Percentiles rank a stretch among this genome's conserved stretches.
phyloP scores from a whole-genome alignment of 345 rosid genomes.

The Brassica rapa region DNA sequence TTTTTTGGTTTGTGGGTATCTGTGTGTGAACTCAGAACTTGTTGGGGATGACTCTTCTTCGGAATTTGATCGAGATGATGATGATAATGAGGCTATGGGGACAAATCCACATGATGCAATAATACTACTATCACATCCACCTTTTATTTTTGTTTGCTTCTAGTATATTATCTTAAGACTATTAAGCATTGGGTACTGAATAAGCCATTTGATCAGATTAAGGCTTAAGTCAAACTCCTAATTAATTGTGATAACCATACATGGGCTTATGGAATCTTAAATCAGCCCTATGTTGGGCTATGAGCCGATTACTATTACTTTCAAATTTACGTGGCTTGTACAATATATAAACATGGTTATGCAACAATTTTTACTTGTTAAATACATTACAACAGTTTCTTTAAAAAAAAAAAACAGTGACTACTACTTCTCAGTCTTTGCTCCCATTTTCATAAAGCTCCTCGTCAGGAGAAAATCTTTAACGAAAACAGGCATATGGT shows the following conservation, averaged over 20 bases:
- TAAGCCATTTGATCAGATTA: not conserved
- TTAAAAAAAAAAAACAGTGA: not conserved
- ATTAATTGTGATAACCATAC: not conserved
- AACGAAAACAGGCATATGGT: slow-evolving; percentile 66
- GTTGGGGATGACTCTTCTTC: slow-evolving; percentile 10
- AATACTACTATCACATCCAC: slow-evolving; percentile 2
- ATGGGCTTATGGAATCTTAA: not conserved
- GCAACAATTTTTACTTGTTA: not conserved
- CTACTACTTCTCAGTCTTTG: slow-evolving; percentile 10
- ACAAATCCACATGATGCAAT: not conserved
- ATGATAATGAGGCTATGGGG: not conserved
- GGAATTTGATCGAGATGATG: not conserved
- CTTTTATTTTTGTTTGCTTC: not conserved
- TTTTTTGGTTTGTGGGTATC: not conserved
- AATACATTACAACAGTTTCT: slow-evolving; percentile 1
- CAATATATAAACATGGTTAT: not conserved
- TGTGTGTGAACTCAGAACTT: slow-evolving; percentile 4
- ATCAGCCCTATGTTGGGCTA: not conserved
- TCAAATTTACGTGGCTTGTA: not conserved
- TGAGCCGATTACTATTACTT: not conserved
- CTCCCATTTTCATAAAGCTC: slow-evolving; percentile 45
- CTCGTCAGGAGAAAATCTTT: slow-evolving; percentile 62
- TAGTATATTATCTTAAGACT: not conserved
- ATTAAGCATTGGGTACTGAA: not conserved
- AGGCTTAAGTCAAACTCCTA: not conserved